Evolutionary conservation across 1,284 basidiomycete species (phyloP).

Genomic region (Limonomyces culmigenus): DNA sequence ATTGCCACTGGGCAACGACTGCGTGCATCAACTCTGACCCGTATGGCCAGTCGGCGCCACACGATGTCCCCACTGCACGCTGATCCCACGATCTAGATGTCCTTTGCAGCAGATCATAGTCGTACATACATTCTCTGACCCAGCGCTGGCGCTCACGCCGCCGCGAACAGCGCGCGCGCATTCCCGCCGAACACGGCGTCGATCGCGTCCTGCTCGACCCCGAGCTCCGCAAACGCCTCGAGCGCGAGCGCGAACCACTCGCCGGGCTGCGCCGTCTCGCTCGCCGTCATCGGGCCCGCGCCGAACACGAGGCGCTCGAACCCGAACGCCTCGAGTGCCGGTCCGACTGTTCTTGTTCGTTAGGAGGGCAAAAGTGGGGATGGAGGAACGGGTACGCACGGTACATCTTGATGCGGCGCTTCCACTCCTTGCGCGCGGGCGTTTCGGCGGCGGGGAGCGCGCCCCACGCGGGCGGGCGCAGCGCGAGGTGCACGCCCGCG

Average conservation of each 20-base stretch:
- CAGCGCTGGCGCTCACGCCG: too few relatives aligned
- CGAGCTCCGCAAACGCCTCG: conserved; percentile 69
- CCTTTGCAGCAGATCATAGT: too few relatives aligned
- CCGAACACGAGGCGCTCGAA: conserved; percentile 40
- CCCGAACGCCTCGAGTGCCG: conserved; percentile 52
- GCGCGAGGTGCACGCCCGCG: conserved; percentile 59
- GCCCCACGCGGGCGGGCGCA: conserved; percentile 65
- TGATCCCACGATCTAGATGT: too few relatives aligned
- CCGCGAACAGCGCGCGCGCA: too few relatives aligned
- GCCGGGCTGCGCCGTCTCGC: conserved; percentile 24
- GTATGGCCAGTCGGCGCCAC: too few relatives aligned
- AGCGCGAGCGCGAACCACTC: conserved; percentile 76
- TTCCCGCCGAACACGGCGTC: conserved; percentile 58
- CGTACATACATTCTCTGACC: too few relatives aligned
- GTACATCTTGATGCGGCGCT: conserved; percentile 76
- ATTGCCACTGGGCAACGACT: too few relatives aligned
- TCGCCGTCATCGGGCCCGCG: conserved; percentile 26
- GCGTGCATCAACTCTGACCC: too few relatives aligned
- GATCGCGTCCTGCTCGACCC: conserved; percentile 60
- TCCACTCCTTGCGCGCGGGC: conserved; percentile 56
- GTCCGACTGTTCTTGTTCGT: too few relatives aligned
- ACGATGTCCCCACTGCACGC: too few relatives aligned
- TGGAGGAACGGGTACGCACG: conserved; percentile 41
- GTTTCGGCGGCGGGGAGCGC: conserved; percentile 35
- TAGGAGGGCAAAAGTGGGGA: too few relatives aligned